Evolutionary conservation across 768 basidiomycete genomes (phyloP).

Genomic region (Pleurotus eryngii): DNA sequence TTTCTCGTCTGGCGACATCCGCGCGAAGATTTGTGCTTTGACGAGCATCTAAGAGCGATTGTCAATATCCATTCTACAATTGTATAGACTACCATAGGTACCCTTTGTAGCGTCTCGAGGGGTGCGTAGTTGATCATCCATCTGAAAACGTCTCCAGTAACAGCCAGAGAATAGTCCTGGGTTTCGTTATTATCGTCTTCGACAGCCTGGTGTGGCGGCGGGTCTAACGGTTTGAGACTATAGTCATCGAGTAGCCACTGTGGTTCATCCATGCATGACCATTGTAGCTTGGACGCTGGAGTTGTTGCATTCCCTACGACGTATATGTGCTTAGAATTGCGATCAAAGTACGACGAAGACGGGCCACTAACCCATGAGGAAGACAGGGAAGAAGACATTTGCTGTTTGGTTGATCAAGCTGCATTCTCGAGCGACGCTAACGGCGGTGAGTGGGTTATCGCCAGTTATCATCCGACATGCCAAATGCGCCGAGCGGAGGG

Average conservation of each 20-base stretch:
- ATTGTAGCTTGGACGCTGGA: slow-evolving; percentile 67
- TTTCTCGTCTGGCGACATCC: slow-evolving; percentile 99
- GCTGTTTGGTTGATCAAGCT: slow-evolving; percentile 83
- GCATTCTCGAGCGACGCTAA: slow-evolving; percentile 96
- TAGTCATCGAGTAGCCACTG: slow-evolving; percentile 84
- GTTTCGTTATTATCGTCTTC: slow-evolving; percentile 71
- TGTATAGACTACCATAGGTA: slow-evolving; percentile 32
- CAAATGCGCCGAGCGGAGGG: slow-evolving; percentile 83
- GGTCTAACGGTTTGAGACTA: slow-evolving; percentile 75
- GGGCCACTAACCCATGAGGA: slow-evolving; percentile 57
- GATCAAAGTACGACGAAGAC: neutral
- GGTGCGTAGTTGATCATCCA: slow-evolving; percentile 98
- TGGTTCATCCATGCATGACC: slow-evolving; percentile 90
- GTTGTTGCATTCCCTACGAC: slow-evolving; percentile 48
- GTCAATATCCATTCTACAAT: no score
- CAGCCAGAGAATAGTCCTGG: slow-evolving; percentile 86
- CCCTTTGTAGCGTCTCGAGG: slow-evolving; percentile 89
- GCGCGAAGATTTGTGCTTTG: slow-evolving; percentile 92
- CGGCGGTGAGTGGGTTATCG: slow-evolving; percentile 94
- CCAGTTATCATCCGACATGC: slow-evolving; percentile 98
- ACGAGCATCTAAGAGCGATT: slow-evolving; percentile 78
- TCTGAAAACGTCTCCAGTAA: slow-evolving; percentile 94
- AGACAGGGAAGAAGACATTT: slow-evolving; percentile 83
- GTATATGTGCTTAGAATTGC: neutral
- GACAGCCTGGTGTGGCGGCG: slow-evolving; percentile 66